Evolutionary conservation across 805 yeast species (phyloP), one percentile per base, ranked within the genome.

Genomic region (Cyberlindnera lachancei): DNA sequence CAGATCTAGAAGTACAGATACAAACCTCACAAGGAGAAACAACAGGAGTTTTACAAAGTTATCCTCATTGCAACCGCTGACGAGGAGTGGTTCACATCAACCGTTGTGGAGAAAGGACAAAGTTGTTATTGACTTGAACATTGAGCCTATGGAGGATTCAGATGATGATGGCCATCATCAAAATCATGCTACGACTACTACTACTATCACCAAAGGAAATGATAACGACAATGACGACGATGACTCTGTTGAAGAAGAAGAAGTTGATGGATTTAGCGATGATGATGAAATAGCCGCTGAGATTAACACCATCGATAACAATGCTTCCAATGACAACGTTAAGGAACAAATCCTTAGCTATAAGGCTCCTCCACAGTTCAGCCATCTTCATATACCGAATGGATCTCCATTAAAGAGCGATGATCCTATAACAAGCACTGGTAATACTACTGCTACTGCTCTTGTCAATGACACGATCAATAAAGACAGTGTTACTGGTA

Each of bases 1-100:
- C 22, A 37, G 55, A 10, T 51, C 55, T 5, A 40, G 43, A 19
- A 42, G 49, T 17, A 35, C 51, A 10, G 54, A 51, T 15, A 41
- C 50, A 1, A 23, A 38, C 3, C 23, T 35, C 2, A 28, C 25
- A 2, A 43, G 46, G 29, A 31, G 46, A 11, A 42, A 40, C 28
- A 42, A 40, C 28, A 34, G 41, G 25, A 45, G 50, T 17, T 37
- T 37, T 23, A 49, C 53, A 6, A 51, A 46, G 29, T 28, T 50
- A 11, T 21, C 48, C 1, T 16, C 41, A 3, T 14, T 47, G 18
- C 52, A 45, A 4, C 50, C 52, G 10, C 16, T 47, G 20, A 40
- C 44, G 30, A 43, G 50, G 34, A 41, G 45, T 2, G 37, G 34
- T 13, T 44, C 53, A 0, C 48, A 44, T 5, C 47, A 47, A 23